Base-by-base conservation (phyloP, 164 flowering plant genomes). In the Umbellularia californica region DNA sequence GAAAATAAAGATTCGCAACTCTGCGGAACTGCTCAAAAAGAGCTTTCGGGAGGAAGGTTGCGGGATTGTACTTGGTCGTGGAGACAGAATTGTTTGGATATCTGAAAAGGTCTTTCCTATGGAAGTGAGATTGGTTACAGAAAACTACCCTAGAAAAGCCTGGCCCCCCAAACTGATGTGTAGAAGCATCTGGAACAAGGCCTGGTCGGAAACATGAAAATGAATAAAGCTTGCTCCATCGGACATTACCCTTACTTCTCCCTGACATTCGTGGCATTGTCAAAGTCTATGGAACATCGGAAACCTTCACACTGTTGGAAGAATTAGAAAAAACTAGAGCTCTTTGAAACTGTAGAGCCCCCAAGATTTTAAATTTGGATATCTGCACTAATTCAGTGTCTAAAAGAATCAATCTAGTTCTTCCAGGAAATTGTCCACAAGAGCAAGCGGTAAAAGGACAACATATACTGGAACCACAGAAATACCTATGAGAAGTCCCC, bases 1-100 rank as follows among this genome's bases (percentile, higher is more conserved):
- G 87, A 76, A 90, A 90, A 67, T 88, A 90, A 27, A 90, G 72
- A 77, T 90, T 90, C 58, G 94, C 94, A 69, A 90, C 94, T 71
- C 94, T 81, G 2, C 91, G 78, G 17, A 90, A 90, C 79, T 88
- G 94, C 79, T 90, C 92, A 70, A 86, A 88, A 22, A 88, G 75
- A 2, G 95, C 85, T 69, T 77, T 90, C 2, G 95, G 95, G 58
- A 90, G 80, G 69, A 88, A 90, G 41, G 87, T 88, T 0, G 72
- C 68, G 28, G 84, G 50, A 72, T 82, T 89, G 79, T 90, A 90
- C 78, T 86, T 90, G 3, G 91, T 89, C 3, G 88, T 88, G 50
- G 88, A 80, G 20, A 89, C 68, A 50, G 71, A 85, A 67, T 90
- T 90, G 1, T 72, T 62, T 11, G 81, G 81, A 55, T 90, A 87